These are phyloP conservation scores for Sporothrix phasma DNA, from an alignment of 2,329 filamentous ascomycete genomes.

Conservation along the genomic window DNA sequence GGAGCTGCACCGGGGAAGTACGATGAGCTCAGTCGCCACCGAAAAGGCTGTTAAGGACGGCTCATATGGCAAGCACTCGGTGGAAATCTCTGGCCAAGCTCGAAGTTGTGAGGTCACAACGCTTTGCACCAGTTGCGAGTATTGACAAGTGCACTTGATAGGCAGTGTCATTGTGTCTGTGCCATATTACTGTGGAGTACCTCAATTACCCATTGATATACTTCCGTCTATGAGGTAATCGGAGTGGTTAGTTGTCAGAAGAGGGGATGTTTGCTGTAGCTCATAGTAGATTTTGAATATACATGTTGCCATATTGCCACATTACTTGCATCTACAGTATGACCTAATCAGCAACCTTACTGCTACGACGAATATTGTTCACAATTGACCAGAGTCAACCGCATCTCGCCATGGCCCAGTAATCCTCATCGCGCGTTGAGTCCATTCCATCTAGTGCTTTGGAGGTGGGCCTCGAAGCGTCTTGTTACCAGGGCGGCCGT, in stretches of 20 bases:
- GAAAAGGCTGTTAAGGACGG: background rate
- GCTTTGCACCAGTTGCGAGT: background rate
- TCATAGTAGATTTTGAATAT: too few relatives aligned
- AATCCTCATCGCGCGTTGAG: background rate
- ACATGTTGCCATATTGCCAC: background rate
- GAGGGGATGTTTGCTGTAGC: background rate
- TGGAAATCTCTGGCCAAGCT: conserved; percentile 7
- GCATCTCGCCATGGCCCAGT: too few relatives aligned
- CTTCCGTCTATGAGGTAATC: too few relatives aligned
- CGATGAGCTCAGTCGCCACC: background rate
- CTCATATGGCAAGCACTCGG: background rate
- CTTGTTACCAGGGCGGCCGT: conserved; percentile 29
- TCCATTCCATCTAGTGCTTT: background rate
- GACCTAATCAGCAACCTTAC: background rate
- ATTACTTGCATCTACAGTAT: background rate
- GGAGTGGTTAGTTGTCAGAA: background rate
- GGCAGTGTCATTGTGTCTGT: too few relatives aligned
- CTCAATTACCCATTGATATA: too few relatives aligned
- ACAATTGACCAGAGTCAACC: background rate
- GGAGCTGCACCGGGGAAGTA: background rate
- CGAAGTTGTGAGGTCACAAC: background rate
- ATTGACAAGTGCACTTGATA: too few relatives aligned
- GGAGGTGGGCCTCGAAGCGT: conserved; percentile 17
- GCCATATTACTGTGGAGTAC: too few relatives aligned
- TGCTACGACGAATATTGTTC: background rate